phyloP scores from a whole-genome alignment of 345 rosid species.

The Murraya paniculata region DNA sequence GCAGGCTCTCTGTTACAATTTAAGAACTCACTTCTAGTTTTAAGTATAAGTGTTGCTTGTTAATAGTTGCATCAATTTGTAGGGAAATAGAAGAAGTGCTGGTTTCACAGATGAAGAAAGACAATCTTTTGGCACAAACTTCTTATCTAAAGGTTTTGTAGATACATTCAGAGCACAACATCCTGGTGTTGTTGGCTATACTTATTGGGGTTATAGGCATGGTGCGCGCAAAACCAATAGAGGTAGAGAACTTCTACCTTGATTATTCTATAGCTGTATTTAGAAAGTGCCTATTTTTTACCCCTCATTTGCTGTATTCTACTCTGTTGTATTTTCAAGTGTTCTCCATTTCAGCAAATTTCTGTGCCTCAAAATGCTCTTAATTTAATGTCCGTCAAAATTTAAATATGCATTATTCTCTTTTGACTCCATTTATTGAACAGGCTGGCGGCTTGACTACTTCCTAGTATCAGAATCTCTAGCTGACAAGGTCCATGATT shows the following conservation, averaged over 20 bases:
- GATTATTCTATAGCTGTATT: neutral
- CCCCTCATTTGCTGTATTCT: neutral
- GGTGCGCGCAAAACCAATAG: slow-evolving; percentile 78
- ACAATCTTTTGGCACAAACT: slow-evolving; percentile 22
- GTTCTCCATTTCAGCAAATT: neutral
- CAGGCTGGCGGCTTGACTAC: slow-evolving; percentile 99
- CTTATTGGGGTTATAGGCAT: slow-evolving; percentile 92
- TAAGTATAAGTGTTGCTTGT: neutral
- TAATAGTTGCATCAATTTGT: slow-evolving; percentile 1
- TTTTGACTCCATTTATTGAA: slow-evolving; percentile 8
- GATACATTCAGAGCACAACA: slow-evolving; percentile 90
- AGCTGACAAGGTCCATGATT: slow-evolving; percentile 71
- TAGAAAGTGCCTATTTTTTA: neutral
- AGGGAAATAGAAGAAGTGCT: slow-evolving; percentile 97
- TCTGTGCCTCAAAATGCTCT: neutral
- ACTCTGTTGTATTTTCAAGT: neutral
- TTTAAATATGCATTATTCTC: neutral
- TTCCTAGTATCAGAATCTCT: slow-evolving; percentile 84
- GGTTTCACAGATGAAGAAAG: slow-evolving; percentile 51
- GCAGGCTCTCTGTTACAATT: neutral
- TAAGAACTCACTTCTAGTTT: neutral
- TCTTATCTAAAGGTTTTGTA: slow-evolving; percentile 76
- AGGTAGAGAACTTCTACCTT: slow-evolving; percentile 37
- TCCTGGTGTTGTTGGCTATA: slow-evolving; percentile 82
- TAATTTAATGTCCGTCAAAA: neutral